phyloP scores from a whole-genome alignment of 2,329 filamentous ascomycete genomes.

The Ophiostoma himal-ulmi region DNA sequence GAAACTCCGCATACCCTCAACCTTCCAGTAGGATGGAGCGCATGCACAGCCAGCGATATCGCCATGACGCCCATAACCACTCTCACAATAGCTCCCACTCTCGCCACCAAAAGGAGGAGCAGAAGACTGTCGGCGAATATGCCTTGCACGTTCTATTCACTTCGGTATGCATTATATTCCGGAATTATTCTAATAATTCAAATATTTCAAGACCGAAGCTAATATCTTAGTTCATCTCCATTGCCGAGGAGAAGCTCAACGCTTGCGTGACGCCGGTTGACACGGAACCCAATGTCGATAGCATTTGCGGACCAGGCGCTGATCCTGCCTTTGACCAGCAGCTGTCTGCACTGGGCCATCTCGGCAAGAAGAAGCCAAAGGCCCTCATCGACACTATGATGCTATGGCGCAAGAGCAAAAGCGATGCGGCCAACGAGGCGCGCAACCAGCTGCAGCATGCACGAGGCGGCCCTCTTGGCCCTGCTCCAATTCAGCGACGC shows the following conservation, averaged over 20 bases:
- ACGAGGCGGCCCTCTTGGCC: conserved; percentile 27
- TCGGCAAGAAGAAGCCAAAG: conserved; percentile 89
- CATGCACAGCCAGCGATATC: conserved; percentile 59
- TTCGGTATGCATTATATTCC: conserved; percentile 51
- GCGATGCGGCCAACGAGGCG: conserved; percentile 73
- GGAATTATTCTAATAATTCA: neutral
- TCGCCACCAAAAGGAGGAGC: conserved; percentile 64
- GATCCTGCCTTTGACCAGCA: conserved; percentile 90
- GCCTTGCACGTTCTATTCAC: conserved; percentile 95
- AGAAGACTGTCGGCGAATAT: conserved; percentile 91
- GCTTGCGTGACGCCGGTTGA: conserved; percentile 77
- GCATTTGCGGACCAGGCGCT: conserved; percentile 82
- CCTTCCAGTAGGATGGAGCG: conserved; percentile 52
- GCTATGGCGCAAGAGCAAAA: conserved; percentile 95
- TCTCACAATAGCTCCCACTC: conserved; percentile 71
- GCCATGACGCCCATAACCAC: conserved; percentile 67
- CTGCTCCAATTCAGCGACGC: conserved; percentile 54
- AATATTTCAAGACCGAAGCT: neutral
- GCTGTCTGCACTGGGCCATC: conserved; percentile 87
- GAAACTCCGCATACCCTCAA: conserved; percentile 34
- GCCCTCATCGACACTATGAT: conserved; percentile 95
- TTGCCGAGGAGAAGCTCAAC: conserved; percentile 94
- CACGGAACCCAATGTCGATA: conserved; percentile 76
- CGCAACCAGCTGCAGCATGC: conserved; percentile 52
- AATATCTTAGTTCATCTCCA: conserved; percentile 65